These are phyloP conservation scores for Lasiosphaeris hirsuta DNA, from an alignment of 495 filamentous ascomycete genomes.

Conservation along the genomic window DNA sequence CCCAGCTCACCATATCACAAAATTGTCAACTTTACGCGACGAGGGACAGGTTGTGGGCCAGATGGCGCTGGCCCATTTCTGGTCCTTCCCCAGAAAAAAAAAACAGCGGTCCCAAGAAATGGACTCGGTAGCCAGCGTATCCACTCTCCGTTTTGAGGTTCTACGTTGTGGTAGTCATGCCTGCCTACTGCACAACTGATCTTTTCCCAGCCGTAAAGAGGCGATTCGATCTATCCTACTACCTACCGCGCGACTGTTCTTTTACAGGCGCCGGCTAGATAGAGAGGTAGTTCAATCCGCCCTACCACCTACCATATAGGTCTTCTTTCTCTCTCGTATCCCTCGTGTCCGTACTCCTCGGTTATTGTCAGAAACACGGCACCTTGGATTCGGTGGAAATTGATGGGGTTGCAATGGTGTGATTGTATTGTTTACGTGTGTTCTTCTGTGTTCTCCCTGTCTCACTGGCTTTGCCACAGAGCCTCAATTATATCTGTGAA, in stretches of 20 bases:
- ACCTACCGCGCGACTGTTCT: constrained; percentile 1
- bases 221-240: neutral
- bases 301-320: too few species aligned
- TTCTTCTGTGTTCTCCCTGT: too few species aligned
- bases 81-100: neutral
- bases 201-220: neutral
- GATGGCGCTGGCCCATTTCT: neutral
- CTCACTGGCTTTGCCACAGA: too few species aligned
- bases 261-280: neutral
- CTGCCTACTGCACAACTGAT: constrained; percentile 1
- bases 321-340: too few species aligned
- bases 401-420: too few species aligned
- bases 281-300: too few species aligned
- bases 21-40: neutral
- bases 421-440: too few species aligned
- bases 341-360: too few species aligned
- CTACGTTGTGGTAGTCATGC: neutral
- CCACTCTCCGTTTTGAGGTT: constrained; percentile 8
- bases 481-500: too few species aligned
- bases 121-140: neutral
- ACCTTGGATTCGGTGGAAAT: too few species aligned
- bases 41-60: neutral
- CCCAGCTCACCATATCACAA: neutral
- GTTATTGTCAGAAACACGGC: too few species aligned
- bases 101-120: neutral